These are phyloP conservation scores for Phytophthora palmivora DNA, from an alignment of 352 stramenopile genomes.

Conservation along the genomic window DNA sequence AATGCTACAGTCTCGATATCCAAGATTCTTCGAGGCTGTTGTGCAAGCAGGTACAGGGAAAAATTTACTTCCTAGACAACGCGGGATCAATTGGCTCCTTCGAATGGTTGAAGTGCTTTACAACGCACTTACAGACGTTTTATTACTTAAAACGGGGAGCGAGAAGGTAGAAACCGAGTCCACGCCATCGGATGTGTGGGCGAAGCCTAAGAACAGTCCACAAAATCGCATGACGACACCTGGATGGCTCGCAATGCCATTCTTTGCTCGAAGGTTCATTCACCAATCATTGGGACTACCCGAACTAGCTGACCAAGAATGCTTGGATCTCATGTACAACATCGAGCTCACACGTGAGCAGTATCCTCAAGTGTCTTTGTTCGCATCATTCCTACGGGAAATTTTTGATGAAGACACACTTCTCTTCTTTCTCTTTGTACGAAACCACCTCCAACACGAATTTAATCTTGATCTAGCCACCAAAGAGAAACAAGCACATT, in stretches of 20 bases:
- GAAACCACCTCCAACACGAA: constrained; percentile 48
- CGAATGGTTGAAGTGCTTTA: constrained; percentile 73
- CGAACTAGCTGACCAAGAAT: constrained; percentile 74
- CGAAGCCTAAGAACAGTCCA: neutral
- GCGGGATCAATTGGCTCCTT: constrained; percentile 71
- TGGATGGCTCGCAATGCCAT: constrained; percentile 56
- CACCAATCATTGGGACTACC: constrained; percentile 57
- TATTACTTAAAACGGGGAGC: constrained; percentile 18
- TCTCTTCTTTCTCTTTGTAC: constrained; percentile 69
- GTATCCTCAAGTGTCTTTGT: constrained; percentile 60
- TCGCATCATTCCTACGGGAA: constrained; percentile 73
- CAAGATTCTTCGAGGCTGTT: constrained; percentile 55
- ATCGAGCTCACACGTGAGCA: constrained; percentile 52
- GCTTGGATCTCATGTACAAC: constrained; percentile 76
- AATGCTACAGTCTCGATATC: constrained; percentile 55
- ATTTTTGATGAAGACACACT: constrained; percentile 70
- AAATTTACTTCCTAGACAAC: constrained; percentile 36
- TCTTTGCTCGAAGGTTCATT: constrained; percentile 62
- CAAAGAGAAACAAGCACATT: constrained; percentile 70
- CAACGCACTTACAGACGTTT: constrained; percentile 47
- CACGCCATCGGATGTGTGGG: neutral
- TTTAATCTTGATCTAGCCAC: constrained; percentile 61
- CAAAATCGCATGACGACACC: neutral
- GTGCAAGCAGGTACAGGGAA: constrained; percentile 9
- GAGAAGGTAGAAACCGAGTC: constrained; percentile 9